Evolutionary conservation across 176 grass and related monocot species (phyloP).

Genomic region (Luzula sylvatica): DNA sequence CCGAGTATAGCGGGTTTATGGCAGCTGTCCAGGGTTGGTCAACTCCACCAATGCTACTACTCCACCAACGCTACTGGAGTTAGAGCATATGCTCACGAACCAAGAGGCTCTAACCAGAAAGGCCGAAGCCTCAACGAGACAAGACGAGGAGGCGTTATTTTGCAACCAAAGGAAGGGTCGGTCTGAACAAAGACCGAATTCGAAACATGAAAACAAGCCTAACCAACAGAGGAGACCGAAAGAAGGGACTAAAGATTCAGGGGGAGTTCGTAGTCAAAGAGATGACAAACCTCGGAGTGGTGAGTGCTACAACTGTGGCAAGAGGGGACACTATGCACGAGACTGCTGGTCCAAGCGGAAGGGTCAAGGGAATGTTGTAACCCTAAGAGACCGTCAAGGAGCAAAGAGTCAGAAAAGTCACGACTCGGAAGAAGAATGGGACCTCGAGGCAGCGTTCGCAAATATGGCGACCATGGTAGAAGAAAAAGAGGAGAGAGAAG

Average conservation of each 20-base stretch:
- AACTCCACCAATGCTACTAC: too few species aligned
- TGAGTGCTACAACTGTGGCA: conserved; percentile 10
- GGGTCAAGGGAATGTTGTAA: not conserved
- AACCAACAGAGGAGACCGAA: not conserved
- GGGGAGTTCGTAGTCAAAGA: not conserved
- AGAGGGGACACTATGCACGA: too few species aligned
- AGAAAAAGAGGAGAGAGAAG: not conserved
- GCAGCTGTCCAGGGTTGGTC: not conserved
- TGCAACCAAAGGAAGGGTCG: not conserved
- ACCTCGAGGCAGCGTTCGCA: not conserved
- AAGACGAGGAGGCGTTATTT: conserved; percentile 13
- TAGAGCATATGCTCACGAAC: conserved; percentile 14
- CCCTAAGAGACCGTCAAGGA: not conserved
- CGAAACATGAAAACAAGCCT: not conserved
- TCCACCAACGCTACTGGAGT: not conserved
- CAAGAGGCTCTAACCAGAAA: conserved; percentile 2
- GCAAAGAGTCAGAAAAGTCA: too few species aligned
- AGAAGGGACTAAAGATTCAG: not conserved
- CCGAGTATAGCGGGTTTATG: conserved; percentile 6
- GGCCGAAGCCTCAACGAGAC: not conserved
- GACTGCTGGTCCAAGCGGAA: too few species aligned
- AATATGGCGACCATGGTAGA: not conserved
- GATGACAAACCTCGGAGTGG: not conserved
- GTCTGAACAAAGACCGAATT: not conserved
- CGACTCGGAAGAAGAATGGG: not conserved